These are phyloP conservation scores for Talaromyces wortmannii DNA, from an alignment of 495 filamentous ascomycete species.

Conservation along the genomic window DNA sequence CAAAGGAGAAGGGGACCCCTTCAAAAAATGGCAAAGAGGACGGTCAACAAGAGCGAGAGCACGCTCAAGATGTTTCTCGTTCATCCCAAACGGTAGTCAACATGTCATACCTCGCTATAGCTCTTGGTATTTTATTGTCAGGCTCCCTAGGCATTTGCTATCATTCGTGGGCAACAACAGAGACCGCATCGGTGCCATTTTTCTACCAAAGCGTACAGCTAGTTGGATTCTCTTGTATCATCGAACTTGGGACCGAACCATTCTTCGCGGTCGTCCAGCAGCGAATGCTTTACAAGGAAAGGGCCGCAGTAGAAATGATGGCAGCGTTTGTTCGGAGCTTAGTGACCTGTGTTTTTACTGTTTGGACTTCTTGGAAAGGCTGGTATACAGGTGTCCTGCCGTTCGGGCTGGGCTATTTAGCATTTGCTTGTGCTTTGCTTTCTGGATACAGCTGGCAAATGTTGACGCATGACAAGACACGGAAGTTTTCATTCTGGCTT, in stretches of 20 bases:
- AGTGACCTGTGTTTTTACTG: conserved; percentile 56
- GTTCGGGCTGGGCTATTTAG: conserved; percentile 83
- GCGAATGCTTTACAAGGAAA: conserved; percentile 67
- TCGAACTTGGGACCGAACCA: conserved; percentile 80
- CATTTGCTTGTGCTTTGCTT: conserved; percentile 62
- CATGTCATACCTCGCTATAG: conserved; percentile 71
- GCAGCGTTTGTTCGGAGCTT: conserved; percentile 74
- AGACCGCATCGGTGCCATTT: conserved; percentile 51
- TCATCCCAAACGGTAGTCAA: conserved; percentile 73
- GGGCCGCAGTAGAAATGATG: conserved; percentile 70
- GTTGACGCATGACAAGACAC: conserved; percentile 25
- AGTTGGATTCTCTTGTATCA: conserved; percentile 66
- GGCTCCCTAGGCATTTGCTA: conserved; percentile 59
- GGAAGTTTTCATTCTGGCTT: conserved; percentile 53
- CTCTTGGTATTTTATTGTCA: conserved; percentile 60
- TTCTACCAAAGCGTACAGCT: conserved; percentile 56
- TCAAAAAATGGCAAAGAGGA: neutral
- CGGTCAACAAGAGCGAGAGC: neutral
- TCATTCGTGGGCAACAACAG: conserved; percentile 43
- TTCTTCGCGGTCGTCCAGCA: conserved; percentile 79
- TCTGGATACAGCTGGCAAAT: conserved; percentile 56
- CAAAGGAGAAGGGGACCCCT: conserved; percentile 10
- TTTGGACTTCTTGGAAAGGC: conserved; percentile 44
- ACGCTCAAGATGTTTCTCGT: conserved; percentile 8
- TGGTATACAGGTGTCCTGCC: conserved; percentile 67